Evolutionary conservation across 2,329 filamentous ascomycete genomes (phyloP).

Genomic region (Alternaria sp.): DNA sequence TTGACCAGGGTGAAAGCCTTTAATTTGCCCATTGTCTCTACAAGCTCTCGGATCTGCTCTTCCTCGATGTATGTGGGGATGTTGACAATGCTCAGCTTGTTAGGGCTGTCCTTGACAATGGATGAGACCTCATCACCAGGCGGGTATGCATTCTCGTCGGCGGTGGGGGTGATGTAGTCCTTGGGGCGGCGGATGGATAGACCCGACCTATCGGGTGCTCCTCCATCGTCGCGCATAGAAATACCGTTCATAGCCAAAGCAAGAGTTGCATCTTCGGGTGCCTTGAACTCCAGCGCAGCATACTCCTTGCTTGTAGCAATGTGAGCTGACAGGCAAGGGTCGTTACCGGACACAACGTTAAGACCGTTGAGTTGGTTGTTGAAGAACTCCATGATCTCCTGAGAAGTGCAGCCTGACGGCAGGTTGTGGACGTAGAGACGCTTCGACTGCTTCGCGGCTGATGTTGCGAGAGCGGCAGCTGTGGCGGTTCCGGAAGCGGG

Average conservation of each 20-base stretch:
- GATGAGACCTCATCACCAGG: constrained; percentile 76
- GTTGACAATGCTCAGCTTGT: constrained; percentile 94
- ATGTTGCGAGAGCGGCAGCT: constrained; percentile 85
- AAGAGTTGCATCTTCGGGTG: constrained; percentile 85
- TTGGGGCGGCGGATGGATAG: constrained; percentile 86
- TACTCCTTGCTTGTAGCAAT: constrained; percentile 81
- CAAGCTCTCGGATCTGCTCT: constrained; percentile 88
- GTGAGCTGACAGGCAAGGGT: constrained; percentile 86
- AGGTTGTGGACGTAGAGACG: constrained; percentile 89
- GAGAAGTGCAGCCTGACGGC: constrained; percentile 75
- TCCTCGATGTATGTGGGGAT: constrained; percentile 88
- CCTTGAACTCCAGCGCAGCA: constrained; percentile 90
- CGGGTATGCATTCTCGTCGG: constrained; percentile 70
- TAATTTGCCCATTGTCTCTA: constrained; percentile 89
- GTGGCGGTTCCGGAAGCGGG: constrained; percentile 77
- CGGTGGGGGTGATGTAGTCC: constrained; percentile 91
- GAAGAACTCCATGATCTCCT: constrained; percentile 82
- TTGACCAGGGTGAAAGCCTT: constrained; percentile 93
- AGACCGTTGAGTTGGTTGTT: constrained; percentile 97
- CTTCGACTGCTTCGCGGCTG: constrained; percentile 92
- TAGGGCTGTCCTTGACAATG: constrained; percentile 86
- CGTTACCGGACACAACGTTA: constrained; percentile 83
- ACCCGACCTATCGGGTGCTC: constrained; percentile 60
- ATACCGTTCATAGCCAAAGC: constrained; percentile 90
- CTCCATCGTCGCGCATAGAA: constrained; percentile 74